Conservation (phyloP, 2,329 filamentous ascomycete genomes). For the Aspergillus eucalypticola region DNA sequence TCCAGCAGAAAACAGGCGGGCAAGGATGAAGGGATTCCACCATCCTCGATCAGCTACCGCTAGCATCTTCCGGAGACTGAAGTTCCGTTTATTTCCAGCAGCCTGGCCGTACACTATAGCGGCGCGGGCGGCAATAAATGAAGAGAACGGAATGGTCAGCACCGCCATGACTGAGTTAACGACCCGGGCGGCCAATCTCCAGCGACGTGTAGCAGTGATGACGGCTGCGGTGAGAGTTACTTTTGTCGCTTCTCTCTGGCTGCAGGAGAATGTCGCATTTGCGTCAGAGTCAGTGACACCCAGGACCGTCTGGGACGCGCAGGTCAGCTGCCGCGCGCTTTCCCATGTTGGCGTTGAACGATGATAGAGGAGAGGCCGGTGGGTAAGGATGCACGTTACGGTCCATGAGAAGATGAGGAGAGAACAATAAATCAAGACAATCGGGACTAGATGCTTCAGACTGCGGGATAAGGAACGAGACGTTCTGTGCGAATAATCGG, state of each 20-base stretch:
- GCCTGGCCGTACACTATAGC: not conserved
- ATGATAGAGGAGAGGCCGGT: not conserved
- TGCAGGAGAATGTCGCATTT: not conserved
- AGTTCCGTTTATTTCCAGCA: not conserved
- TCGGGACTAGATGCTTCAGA: not conserved
- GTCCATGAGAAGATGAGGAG: not conserved
- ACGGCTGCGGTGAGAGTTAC: not conserved
- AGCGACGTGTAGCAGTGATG: not conserved
- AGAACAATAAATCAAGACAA: not conserved
- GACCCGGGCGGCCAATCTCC: not conserved
- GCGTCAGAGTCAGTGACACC: not conserved
- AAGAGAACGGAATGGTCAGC: not conserved
- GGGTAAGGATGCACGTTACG: not conserved
- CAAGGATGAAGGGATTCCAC: not conserved
- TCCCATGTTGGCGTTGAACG: not conserved
- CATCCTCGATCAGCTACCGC: not conserved
- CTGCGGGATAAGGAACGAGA: not conserved
- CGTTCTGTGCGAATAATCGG: not conserved
- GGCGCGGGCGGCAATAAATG: not conserved
- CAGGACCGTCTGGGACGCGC: not conserved
- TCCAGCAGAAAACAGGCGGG: not conserved
- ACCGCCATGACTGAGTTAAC: not conserved
- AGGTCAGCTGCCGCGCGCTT: not conserved
- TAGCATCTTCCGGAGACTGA: not conserved
- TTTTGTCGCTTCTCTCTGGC: not conserved